Percentiles rank a stretch among this genome's conserved stretches.
Evolutionary conservation across 2,329 filamentous ascomycete genomes (phyloP).

Genomic region (Helotiales sp.): DNA sequence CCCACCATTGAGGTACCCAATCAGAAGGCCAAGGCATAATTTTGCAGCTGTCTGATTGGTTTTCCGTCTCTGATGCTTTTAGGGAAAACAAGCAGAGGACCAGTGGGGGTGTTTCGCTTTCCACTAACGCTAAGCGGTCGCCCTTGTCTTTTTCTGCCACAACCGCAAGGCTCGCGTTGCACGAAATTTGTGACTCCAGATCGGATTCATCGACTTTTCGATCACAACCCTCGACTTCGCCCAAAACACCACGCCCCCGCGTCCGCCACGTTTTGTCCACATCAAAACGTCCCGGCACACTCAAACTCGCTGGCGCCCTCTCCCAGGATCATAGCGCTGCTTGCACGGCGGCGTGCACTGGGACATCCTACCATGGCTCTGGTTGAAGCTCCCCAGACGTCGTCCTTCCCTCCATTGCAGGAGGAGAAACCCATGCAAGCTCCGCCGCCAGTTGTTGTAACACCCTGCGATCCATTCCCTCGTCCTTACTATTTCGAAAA

Average conservation of each 20-base stretch:
- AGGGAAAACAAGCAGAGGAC: too few relatives aligned
- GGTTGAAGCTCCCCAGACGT: slow-evolving; percentile 27
- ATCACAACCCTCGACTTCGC: neutral
- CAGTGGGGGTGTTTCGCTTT: too few relatives aligned
- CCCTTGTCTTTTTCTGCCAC: too few relatives aligned
- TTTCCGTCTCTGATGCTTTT: too few relatives aligned
- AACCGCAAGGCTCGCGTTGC: too few relatives aligned
- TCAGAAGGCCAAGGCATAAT: too few relatives aligned
- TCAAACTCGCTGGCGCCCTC: slow-evolving; percentile 46
- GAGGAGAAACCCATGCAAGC: slow-evolving; percentile 40
- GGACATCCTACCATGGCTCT: slow-evolving; percentile 46
- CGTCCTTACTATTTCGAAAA: slow-evolving; percentile 81
- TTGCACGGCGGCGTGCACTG: slow-evolving; percentile 47
- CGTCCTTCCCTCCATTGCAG: slow-evolving; percentile 34
- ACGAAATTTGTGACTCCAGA: too few relatives aligned
- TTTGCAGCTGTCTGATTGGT: too few relatives aligned
- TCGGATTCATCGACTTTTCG: too few relatives aligned
- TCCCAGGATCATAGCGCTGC: slow-evolving; percentile 49
- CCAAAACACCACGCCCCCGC: neutral
- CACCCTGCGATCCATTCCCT: slow-evolving; percentile 56
- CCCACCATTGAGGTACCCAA: too few relatives aligned
- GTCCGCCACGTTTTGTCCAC: too few relatives aligned
- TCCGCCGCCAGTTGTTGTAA: slow-evolving; percentile 50
- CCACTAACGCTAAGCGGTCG: too few relatives aligned
- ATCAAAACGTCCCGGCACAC: neutral